A percentile compares a stretch with the other conserved stretches of the same genome.
phyloP scores from a whole-genome alignment of 768 basidiomycete species.

The Lactarius trivialis region DNA sequence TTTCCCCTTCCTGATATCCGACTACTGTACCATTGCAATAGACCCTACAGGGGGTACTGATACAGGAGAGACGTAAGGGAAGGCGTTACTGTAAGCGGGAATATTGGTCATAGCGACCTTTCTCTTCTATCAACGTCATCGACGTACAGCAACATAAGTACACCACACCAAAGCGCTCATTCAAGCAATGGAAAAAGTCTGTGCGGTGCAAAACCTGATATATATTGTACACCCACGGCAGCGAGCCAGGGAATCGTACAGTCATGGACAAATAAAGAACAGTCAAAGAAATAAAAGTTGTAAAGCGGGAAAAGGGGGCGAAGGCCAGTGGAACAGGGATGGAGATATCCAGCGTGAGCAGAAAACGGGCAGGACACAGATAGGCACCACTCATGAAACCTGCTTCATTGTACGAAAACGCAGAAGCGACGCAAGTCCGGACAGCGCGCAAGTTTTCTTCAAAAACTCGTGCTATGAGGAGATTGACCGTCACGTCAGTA shows the following conservation, averaged over 20 bases:
- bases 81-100: background rate
- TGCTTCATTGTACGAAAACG: slow-evolving; percentile 67
- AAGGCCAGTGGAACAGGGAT: background rate
- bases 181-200: background rate
- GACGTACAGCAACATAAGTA: background rate
- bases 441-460: slow-evolving; percentile 76
- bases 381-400: slow-evolving; percentile 23
- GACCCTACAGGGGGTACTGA: background rate
- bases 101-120: background rate
- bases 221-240: slow-evolving; percentile 15
- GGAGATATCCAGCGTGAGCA: slow-evolving; percentile 15
- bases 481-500: slow-evolving; percentile 11
- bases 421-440: slow-evolving; percentile 79
- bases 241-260: slow-evolving; percentile 14
- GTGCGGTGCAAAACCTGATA: slow-evolving; percentile 10
- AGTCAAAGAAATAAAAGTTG: background rate
- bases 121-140: background rate
- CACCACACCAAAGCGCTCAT: background rate
- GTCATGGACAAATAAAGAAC: slow-evolving; percentile 14
- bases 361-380: background rate
- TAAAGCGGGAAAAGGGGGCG: slow-evolving; percentile 1
- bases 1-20: slow-evolving; percentile 5
- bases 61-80: background rate
- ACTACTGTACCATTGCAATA: background rate
- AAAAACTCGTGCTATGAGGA: slow-evolving; percentile 84